A percentile compares a stretch with the other conserved stretches of the same genome.
Evolutionary conservation across 441 rosid species (phyloP).

Genomic region (Dalechampia spathulata): DNA sequence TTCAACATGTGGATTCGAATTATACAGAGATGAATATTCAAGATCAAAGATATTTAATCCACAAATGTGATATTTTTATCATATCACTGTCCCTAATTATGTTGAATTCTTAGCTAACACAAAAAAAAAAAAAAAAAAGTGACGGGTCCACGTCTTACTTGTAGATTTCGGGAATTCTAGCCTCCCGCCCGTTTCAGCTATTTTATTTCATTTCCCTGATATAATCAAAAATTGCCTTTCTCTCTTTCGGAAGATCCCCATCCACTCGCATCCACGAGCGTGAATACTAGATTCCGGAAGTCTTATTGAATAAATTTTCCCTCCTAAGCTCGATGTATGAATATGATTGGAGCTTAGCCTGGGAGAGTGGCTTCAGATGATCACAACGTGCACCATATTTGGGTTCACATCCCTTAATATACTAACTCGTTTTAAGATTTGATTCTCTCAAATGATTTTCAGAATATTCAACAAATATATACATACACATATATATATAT

Average conservation of each 20-base stretch:
- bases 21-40: no score
- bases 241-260: neutral
- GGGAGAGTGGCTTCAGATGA: neutral
- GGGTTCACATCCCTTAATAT: neutral
- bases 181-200: constrained; percentile 17
- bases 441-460: no score
- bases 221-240: neutral
- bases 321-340: neutral
- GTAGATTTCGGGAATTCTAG: constrained; percentile 1
- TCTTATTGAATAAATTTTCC: no score
- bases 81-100: no score
- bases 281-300: neutral
- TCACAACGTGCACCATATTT: neutral
- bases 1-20: no score
- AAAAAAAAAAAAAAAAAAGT: no score
- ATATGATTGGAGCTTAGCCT: neutral
- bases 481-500: no score
- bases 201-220: neutral
- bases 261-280: neutral
- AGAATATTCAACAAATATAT: no score
- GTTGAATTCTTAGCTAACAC: no score
- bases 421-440: neutral
- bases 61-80: no score
- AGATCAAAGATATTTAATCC: no score
- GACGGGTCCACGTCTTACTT: no score